Evolutionary conservation across 2,329 filamentous ascomycete species (phyloP), one percentile per base, ranked within the genome.

Genomic region (Tympanopsis confertula): DNA sequence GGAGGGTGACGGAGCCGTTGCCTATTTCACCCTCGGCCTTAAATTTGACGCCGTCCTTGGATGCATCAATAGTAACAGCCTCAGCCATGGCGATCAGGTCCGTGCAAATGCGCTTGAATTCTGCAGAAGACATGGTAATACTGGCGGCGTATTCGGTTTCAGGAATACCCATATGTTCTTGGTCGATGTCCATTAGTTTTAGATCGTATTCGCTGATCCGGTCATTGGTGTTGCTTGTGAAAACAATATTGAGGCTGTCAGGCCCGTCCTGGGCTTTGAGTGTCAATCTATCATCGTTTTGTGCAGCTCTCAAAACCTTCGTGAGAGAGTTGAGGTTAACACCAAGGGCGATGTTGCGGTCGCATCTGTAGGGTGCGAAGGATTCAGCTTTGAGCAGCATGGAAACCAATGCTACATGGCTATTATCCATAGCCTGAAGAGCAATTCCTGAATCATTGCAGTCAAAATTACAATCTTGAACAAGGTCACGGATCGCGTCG

Each of bases 391-490:
- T 91, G 61, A 98, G 83, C 73, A 94, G 80, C 91, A 98, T 98
- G 48, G 91, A 95, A 38, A 98, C 91, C 39, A 98, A 85, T 44
- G 91, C 91, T 52, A 98, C 91, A 66, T 98, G 91, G 37, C 88
- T 96, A 77, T 96, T 98, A 72, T 98, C 91, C 93, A 98, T 98
- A 55, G 91, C 91, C 66, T 98, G 91, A 39, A 98, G 84, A 37
- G 89, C 88, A 55, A 98, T 91, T 45, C 91, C 91, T 39, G 86
- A 89, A 72, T 98, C 93, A 82, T 96, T 98, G 82, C 93, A 98
- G 73, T 98, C 91, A 68, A 98, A 98, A 69, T 98, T 98, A 80
- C 91, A 98, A 68, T 98, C 91, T 65, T 96, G 91, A 38, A 98
- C 91, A 37, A 98, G 79, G 55, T 98, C 91, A 67, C 95, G 96